These are phyloP conservation scores for Eucalyptus paniculata DNA, from an alignment of 345 rosid genomes.

Conservation along the genomic window DNA sequence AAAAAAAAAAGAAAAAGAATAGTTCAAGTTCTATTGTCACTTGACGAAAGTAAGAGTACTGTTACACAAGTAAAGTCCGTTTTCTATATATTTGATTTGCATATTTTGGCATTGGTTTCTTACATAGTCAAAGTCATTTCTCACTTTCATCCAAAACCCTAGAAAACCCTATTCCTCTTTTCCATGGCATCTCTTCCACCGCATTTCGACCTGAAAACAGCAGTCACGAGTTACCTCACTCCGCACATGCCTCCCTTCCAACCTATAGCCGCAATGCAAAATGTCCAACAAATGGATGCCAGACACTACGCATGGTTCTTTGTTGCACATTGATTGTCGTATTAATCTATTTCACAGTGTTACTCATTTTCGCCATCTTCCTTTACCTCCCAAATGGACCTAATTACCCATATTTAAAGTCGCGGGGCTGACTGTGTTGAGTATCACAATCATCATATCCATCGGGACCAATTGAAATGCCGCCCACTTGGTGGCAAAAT, in stretches of 20 bases:
- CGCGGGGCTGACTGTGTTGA: neutral
- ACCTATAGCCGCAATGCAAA: neutral
- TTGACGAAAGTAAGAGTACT: neutral
- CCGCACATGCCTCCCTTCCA: neutral
- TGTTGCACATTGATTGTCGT: neutral
- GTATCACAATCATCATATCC: neutral
- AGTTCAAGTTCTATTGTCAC: neutral
- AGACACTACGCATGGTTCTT: neutral
- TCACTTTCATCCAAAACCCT: neutral
- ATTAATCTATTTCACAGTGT: no score
- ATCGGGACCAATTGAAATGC: neutral
- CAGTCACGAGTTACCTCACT: neutral
- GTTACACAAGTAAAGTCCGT: neutral
- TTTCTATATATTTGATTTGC: neutral
- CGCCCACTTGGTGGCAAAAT: neutral
- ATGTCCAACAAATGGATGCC: neutral
- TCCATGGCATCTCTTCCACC: neutral
- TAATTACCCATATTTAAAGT: neutral
- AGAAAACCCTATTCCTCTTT: neutral
- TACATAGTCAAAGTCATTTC: neutral
- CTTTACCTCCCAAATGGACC: neutral
- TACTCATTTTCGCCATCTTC: neutral
- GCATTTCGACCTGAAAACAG: neutral
- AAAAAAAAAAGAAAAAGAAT: accelerated
- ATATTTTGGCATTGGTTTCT: neutral